Percentiles rank a stretch among this genome's conserved stretches.
These are phyloP conservation scores for Picochlorum sp. DNA, from an alignment of 139 green algal genomes.

Conservation along the genomic window DNA sequence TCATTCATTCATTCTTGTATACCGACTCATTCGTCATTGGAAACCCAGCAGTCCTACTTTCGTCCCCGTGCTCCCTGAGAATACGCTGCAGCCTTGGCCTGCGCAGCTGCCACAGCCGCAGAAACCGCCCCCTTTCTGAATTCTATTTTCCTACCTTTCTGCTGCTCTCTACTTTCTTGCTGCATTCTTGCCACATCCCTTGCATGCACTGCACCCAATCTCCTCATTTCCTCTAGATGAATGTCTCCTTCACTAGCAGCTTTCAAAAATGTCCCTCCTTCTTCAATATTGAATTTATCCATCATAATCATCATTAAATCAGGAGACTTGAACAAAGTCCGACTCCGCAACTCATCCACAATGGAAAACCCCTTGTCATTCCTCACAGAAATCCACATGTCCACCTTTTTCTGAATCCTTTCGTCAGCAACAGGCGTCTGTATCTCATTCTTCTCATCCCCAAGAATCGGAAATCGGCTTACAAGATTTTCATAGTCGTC, in stretches of 20 bases:
- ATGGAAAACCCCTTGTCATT: not conserved
- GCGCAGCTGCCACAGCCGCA: slow-evolving; percentile 3
- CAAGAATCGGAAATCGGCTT: too few relatives aligned
- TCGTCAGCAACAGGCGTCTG: too few relatives aligned
- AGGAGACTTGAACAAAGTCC: not conserved
- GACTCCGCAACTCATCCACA: not conserved
- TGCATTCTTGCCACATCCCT: slow-evolving; percentile 7
- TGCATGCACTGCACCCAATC: too few relatives aligned
- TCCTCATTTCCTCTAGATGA: too few relatives aligned
- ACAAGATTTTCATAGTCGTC: too few relatives aligned
- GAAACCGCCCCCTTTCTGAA: not conserved
- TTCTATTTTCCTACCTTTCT: not conserved
- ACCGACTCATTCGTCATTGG: too few relatives aligned
- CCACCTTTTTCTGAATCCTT: too few relatives aligned
- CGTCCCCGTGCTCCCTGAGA: not conserved
- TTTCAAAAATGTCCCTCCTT: not conserved
- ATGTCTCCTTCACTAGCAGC: too few relatives aligned
- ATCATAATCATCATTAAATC: not conserved
- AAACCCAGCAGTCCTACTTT: not conserved
- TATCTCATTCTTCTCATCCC: too few relatives aligned
- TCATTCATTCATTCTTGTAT: not conserved
- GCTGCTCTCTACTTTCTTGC: slow-evolving; percentile 8
- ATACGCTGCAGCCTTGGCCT: not conserved
- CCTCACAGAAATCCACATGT: too few relatives aligned
- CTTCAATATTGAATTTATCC: not conserved